Evolutionary conservation across 192 early-diverging fungal species (phyloP).

Genomic region (Podila clonocystis): DNA sequence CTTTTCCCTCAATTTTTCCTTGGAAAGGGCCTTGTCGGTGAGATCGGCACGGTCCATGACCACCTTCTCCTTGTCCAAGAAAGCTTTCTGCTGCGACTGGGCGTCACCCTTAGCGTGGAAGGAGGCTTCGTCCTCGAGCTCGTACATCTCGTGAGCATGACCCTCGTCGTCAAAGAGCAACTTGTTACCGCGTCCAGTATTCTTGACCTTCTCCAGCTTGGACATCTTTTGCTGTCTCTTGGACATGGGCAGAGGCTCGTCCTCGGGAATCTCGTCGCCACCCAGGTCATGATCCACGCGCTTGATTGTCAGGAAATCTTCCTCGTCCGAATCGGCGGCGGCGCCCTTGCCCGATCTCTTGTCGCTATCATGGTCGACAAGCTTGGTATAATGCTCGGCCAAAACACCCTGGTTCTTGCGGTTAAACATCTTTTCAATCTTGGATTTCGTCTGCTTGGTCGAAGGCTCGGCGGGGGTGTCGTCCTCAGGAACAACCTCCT

Average conservation of each 20-base stretch:
- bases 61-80: conserved; percentile 72
- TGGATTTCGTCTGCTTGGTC: conserved; percentile 68
- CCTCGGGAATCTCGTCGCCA: conserved; percentile 56
- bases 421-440: conserved; percentile 92
- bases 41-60: conserved; percentile 83
- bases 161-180: conserved; percentile 97
- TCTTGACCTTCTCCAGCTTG: conserved; percentile 80
- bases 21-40: conserved; percentile 76
- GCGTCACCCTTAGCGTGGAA: conserved; percentile 83
- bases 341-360: conserved; percentile 20
- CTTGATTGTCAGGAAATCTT: conserved; percentile 87
- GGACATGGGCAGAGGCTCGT: conserved; percentile 43
- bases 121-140: conserved; percentile 82
- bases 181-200: conserved; percentile 73
- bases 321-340: conserved; percentile 66
- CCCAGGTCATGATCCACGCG: conserved; percentile 84
- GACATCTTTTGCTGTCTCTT: conserved; percentile 61
- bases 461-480: not conserved
- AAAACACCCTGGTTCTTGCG: conserved; percentile 92
- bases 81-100: conserved; percentile 68
- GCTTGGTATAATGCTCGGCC: conserved; percentile 89
- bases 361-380: conserved; percentile 75
- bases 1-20: conserved; percentile 77
- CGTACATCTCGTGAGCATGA: conserved; percentile 75
- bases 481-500: conserved; percentile 39